Evolutionary conservation across 257 asterid species (phyloP).

Genomic region (Rauvolfia tetraphylla): DNA sequence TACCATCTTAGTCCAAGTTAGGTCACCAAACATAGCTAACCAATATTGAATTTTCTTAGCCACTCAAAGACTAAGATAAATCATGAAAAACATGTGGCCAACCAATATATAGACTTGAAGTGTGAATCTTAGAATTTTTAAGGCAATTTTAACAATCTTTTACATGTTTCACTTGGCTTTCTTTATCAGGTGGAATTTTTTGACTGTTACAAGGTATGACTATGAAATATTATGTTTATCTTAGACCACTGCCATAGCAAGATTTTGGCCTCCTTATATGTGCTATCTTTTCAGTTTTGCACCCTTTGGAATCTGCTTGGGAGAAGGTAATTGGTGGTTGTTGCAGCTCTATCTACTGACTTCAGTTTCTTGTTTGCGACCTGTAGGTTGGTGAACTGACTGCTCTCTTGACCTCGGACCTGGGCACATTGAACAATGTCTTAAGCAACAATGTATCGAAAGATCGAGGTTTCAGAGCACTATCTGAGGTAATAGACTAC

Average conservation of each 20-base stretch:
- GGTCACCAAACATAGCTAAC: too few species aligned
- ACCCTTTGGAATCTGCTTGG: too few species aligned
- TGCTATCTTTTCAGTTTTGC: too few species aligned
- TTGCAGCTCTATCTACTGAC: neutral
- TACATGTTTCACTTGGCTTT: slow-evolving; percentile 18
- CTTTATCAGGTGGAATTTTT: slow-evolving; percentile 82
- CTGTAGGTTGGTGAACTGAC: slow-evolving; percentile 94
- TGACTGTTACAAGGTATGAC: slow-evolving; percentile 76
- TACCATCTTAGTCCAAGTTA: too few species aligned
- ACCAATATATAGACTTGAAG: too few species aligned
- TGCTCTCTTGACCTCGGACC: slow-evolving; percentile 79
- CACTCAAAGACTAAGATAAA: too few species aligned
- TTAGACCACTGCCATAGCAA: neutral
- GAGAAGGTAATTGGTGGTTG: too few species aligned
- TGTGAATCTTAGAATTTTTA: too few species aligned
- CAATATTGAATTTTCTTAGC: too few species aligned
- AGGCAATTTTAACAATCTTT: too few species aligned
- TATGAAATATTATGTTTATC: neutral
- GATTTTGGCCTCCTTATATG: too few species aligned
- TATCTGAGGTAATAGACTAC: slow-evolving; percentile 92
- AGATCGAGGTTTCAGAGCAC: slow-evolving; percentile 98
- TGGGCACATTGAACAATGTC: slow-evolving; percentile 81
- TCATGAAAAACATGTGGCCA: too few species aligned
- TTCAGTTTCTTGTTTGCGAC: neutral
- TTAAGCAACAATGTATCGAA: slow-evolving; percentile 86